These are phyloP conservation scores for Chlorella sp. DNA, from an alignment of 139 green algal genomes.

Conservation along the genomic window DNA sequence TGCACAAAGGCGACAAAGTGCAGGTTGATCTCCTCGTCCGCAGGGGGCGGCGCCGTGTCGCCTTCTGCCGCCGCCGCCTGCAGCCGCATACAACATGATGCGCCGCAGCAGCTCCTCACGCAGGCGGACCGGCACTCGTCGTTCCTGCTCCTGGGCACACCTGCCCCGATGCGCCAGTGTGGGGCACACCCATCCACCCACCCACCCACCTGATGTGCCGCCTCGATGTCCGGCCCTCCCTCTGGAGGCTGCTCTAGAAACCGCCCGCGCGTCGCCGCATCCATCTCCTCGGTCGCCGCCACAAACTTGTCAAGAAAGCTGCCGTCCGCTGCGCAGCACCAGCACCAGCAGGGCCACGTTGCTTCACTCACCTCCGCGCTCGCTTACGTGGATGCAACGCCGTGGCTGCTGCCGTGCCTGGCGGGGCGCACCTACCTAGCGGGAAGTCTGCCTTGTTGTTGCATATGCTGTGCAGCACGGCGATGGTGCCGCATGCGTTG, in stretches of 20 bases:
- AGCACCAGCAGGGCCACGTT: too few relatives aligned
- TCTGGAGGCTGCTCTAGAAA: slow-evolving; percentile 77
- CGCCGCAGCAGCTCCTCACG: too few relatives aligned
- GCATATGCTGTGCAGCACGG: slow-evolving; percentile 68
- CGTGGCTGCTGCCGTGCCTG: too few relatives aligned
- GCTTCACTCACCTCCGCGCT: too few relatives aligned
- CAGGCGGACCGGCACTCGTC: too few relatives aligned
- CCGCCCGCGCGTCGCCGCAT: slow-evolving; percentile 42
- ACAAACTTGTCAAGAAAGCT: slow-evolving; percentile 78
- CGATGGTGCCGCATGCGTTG: slow-evolving; percentile 96
- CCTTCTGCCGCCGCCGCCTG: slow-evolving; percentile 66
- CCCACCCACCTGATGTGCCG: slow-evolving; percentile 57
- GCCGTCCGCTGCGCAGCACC: slow-evolving; percentile 45
- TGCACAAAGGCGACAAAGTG: slow-evolving; percentile 88
- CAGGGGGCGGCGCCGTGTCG: slow-evolving; percentile 48
- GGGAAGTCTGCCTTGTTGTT: slow-evolving; percentile 18
- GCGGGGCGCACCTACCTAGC: slow-evolving; percentile 15
- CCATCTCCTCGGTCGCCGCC: slow-evolving; percentile 44
- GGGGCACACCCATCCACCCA: too few relatives aligned
- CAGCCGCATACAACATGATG: too few relatives aligned
- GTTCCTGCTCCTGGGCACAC: too few relatives aligned
- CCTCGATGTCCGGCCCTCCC: slow-evolving; percentile 70
- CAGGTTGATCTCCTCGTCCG: slow-evolving; percentile 72
- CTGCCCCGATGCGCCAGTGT: too few relatives aligned
- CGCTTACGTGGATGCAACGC: too few relatives aligned